A percentile compares a stretch with the other conserved stretches of the same genome.
Conservation (phyloP, 345 rosid genomes). For the Gossypium thurberi region DNA sequence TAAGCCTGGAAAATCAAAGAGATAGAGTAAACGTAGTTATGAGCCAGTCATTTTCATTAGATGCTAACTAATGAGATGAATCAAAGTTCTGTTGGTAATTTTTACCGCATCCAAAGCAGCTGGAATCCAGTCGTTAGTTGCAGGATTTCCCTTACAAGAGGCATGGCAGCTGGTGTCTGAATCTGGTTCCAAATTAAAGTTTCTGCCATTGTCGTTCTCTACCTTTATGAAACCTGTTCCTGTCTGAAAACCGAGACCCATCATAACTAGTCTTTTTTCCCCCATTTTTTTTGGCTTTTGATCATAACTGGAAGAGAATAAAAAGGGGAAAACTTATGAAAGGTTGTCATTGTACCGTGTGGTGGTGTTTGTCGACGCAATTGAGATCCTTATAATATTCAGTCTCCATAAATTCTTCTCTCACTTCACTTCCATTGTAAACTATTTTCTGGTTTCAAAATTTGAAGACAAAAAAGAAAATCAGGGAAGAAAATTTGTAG, state of each 20-base stretch:
- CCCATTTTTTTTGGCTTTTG: neutral
- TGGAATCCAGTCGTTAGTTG: conserved; percentile 72
- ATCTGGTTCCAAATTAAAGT: conserved; percentile 34
- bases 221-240: conserved; percentile 62
- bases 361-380: conserved; percentile 56
- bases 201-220: conserved; percentile 26
- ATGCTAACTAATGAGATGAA: neutral
- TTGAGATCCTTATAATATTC: conserved; percentile 58
- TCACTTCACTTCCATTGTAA: conserved; percentile 23
- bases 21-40: neutral
- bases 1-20: conserved; percentile 26
- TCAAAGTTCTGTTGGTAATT: neutral
- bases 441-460: conserved; percentile 30
- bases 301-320: neutral
- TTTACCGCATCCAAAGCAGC: conserved; percentile 31
- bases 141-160: conserved; percentile 59
- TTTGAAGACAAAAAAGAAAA: neutral
- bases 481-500: neutral
- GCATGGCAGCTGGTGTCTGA: conserved; percentile 22
- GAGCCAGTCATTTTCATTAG: neutral
- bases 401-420: conserved; percentile 58
- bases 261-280: neutral
- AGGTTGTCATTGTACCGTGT: conserved; percentile 29
- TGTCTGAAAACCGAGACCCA: conserved; percentile 31
- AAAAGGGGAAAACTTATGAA: too few species aligned